These are phyloP conservation scores for Kappamyces sp. DNA, from an alignment of 192 early-diverging fungal species.

Conservation along the genomic window DNA sequence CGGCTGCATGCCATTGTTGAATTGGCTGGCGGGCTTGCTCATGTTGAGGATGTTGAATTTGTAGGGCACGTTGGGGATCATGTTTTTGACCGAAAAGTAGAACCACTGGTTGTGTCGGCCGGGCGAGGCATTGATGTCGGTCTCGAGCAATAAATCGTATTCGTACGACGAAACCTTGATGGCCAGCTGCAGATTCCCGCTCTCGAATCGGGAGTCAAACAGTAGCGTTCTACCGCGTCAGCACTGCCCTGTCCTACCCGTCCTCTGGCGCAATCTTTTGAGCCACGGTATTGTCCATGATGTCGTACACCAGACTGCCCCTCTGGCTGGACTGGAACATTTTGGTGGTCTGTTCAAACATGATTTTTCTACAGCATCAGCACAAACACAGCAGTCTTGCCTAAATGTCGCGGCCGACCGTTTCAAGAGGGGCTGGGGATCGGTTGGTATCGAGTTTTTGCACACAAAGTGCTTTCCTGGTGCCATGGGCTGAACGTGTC, in stretches of 20 bases:
- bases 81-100: constrained; percentile 40
- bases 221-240: constrained; percentile 23
- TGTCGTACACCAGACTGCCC: constrained; percentile 39
- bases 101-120: constrained; percentile 62
- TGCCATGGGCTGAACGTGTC: constrained; percentile 29
- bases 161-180: constrained; percentile 38
- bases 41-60: constrained; percentile 53
- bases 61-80: constrained; percentile 29
- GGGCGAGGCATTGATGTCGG: constrained; percentile 38
- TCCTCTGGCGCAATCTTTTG: neutral
- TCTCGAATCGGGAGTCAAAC: constrained; percentile 53
- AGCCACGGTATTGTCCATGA: constrained; percentile 35
- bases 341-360: constrained; percentile 46
- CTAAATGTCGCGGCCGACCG: constrained; percentile 19
- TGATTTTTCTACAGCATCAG: constrained; percentile 19
- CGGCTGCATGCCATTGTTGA: constrained; percentile 54
- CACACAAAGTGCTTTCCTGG: constrained; percentile 19
- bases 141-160: constrained; percentile 47
- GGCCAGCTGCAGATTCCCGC: constrained; percentile 51
- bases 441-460: constrained; percentile 16
- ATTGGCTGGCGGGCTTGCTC: constrained; percentile 47
- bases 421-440: constrained; percentile 19
- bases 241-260: neutral
- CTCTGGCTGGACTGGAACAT: constrained; percentile 27
- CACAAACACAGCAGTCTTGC: constrained; percentile 5